Evolutionary conservation across 2,329 filamentous ascomycete genomes (phyloP), one percentile per base, ranked within the genome.

Genomic region (Neopestalotiopsis sp.): DNA sequence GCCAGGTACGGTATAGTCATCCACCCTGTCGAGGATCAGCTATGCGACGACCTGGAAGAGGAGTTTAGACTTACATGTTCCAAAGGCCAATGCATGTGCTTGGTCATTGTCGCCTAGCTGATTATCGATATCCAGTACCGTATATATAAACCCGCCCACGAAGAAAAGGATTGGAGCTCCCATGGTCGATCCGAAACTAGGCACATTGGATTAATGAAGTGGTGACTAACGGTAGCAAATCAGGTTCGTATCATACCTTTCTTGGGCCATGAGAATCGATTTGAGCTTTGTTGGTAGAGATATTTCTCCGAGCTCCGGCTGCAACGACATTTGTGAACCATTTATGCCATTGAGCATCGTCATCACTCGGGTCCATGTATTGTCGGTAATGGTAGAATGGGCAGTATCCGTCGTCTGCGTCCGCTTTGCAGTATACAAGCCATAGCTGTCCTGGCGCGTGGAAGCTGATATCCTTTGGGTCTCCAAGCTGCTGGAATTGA

Each of bases 1-100:
- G 77, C 77, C 2, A 78, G 73, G 40, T 76, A 75, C 0, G 77
- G 77, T 58, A 79, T 77, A 10, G 77, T 75, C 76, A 78, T 78
- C 77, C 76, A 79, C 77, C 77, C 77, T 78, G 32, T 40, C 1
- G 14, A 13, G 13, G 17, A 59, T 66, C 17, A 30, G 12, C 10
- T 4, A 14, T 4, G 24, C 3, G 6, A 6, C 1, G 13, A 34
- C 7, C 13, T 42, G 17, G 30, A 20, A 32, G 12, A 12, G 34
- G 17, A n/a, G 9, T 20, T 30, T 4, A 5, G 0, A 73, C 77
- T 73, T 71, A 79, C 77, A 79, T 70, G 78, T 74, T n/a, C 77
- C 77, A 65, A 78, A 78, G 4, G 76, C 77, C 17, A 79, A 67
- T 4, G 76, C 75, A 34, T 78, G 77, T 4, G 76, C 75, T 0